These are phyloP conservation scores for Carex littledalei DNA, from an alignment of 176 grass and related monocot species.

Conservation along the genomic window DNA sequence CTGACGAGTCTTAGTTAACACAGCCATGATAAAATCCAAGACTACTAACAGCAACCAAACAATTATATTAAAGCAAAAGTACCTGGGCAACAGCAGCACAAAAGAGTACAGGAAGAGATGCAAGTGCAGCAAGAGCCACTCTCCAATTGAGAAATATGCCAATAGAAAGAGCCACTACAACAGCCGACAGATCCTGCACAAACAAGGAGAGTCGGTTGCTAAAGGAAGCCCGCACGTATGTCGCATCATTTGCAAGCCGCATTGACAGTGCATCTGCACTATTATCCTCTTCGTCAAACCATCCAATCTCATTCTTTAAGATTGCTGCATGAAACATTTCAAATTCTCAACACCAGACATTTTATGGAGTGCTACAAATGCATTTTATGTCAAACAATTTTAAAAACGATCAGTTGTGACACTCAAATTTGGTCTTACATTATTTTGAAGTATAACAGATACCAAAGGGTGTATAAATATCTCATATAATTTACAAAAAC, in stretches of 20 bases:
- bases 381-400: neutral
- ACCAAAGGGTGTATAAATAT: no score
- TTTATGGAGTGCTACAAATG: conserved; percentile 7
- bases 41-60: neutral
- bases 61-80: conserved; percentile 5
- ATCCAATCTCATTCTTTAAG: conserved; percentile 90
- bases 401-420: neutral
- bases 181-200: conserved; percentile 76
- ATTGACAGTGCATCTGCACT: conserved; percentile 82
- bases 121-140: conserved; percentile 89
- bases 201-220: conserved; percentile 96
- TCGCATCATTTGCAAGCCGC: conserved; percentile 94
- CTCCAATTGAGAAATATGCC: conserved; percentile 87
- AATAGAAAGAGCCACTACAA: conserved; percentile 89
- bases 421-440: neutral
- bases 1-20: neutral
- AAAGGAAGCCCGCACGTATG: conserved; percentile 93
- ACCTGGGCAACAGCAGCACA: conserved; percentile 90
- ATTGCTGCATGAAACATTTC: conserved; percentile 51
- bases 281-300: conserved; percentile 98
- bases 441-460: no score
- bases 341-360: neutral
- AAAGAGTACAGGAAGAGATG: conserved; percentile 64
- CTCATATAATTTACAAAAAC: neutral
- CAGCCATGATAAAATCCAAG: neutral